Base-by-base conservation (phyloP, 176 grass and related monocot species). In the Musa beccarii region DNA sequence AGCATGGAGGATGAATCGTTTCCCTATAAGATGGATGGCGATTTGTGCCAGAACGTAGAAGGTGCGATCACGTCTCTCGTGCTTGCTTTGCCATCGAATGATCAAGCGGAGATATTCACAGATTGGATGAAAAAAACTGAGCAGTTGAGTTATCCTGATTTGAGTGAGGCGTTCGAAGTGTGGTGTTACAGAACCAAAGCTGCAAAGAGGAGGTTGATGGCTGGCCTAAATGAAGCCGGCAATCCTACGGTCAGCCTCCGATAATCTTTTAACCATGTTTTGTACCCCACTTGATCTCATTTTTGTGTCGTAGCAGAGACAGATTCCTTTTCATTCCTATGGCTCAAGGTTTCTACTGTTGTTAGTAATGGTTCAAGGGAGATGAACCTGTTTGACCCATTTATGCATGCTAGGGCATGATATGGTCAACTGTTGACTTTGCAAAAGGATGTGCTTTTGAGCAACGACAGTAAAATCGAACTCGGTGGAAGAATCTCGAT, bases 141-240 rank as follows among this genome's bases (percentile, higher is more conserved):
- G 55, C 80, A 85, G 82, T 85, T 89, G 75, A 86, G 67, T 54
- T 98, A 98, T 81, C 95, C 95, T 61, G 90, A 98, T 81, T 83
- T 98, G 51, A 98, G 86, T 2, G 95, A 98, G 84, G 95, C 90
- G 66, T 98, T 98, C 52, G 95, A 93, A 69, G 84, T 98, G 52
- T 98, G 95, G 95, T 98, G 95, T 73, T 98, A 91, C 79, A 84
- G 86, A 64, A 81, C 84, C 78, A 98, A 93, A 86, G 84, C 86
- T 23, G 88, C 95, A 53, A 91, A 93, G 65, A 91, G 95, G 65
- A 83, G 95, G 73, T 57, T 91, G 24, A 57, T 83, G 71, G 72
- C 65, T 8, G 75, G 73, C 11, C 26, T 89, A 57, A 73, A 91
- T 84, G 89, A 85, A 64, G 69, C 74, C 65, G 76, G 79, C 49